phyloP scores from a whole-genome alignment of 2,329 filamentous ascomycete species.

The Penicillium digitatum region DNA sequence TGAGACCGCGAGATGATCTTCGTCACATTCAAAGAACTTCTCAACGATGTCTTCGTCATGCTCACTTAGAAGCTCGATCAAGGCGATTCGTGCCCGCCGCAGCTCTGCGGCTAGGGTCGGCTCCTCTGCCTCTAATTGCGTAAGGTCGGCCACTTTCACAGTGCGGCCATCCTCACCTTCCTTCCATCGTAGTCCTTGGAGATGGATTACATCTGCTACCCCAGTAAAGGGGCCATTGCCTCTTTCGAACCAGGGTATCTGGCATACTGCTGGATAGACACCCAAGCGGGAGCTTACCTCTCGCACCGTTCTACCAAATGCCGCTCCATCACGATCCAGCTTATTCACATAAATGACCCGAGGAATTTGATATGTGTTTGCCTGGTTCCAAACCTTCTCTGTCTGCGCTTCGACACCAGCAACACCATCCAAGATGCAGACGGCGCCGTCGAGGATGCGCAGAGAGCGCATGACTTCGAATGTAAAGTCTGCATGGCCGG shows the following conservation, averaged over 20 bases:
- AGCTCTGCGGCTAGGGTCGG: conserved; percentile 60
- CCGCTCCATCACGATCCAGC: conserved; percentile 74
- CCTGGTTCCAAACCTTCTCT: conserved; percentile 91
- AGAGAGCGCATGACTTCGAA: conserved; percentile 93
- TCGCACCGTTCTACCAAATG: conserved; percentile 77
- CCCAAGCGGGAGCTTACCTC: conserved; percentile 77
- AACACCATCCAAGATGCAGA: conserved; percentile 90
- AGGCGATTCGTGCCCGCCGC: conserved; percentile 66
- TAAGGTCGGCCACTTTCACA: conserved; percentile 54
- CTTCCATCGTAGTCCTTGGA: conserved; percentile 71
- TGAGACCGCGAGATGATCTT: conserved; percentile 66
- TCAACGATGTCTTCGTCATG: conserved; percentile 84
- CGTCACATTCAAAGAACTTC: conserved; percentile 71
- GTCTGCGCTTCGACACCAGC: conserved; percentile 96
- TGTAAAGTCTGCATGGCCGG: conserved; percentile 94
- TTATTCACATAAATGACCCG: conserved; percentile 81
- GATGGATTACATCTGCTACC: conserved; percentile 75
- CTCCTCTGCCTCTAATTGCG: conserved; percentile 52
- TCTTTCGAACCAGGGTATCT: conserved; percentile 87
- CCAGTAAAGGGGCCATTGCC: conserved; percentile 72
- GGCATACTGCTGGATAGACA: conserved; percentile 85
- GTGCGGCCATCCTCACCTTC: conserved; percentile 62
- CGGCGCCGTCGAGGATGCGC: conserved; percentile 79
- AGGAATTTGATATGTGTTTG: conserved; percentile 79
- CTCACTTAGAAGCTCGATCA: conserved; percentile 82